Percentiles rank a stretch among this genome's conserved stretches.
Conservation (phyloP, 2,329 filamentous ascomycete genomes). For the Phialocephala sp. region DNA sequence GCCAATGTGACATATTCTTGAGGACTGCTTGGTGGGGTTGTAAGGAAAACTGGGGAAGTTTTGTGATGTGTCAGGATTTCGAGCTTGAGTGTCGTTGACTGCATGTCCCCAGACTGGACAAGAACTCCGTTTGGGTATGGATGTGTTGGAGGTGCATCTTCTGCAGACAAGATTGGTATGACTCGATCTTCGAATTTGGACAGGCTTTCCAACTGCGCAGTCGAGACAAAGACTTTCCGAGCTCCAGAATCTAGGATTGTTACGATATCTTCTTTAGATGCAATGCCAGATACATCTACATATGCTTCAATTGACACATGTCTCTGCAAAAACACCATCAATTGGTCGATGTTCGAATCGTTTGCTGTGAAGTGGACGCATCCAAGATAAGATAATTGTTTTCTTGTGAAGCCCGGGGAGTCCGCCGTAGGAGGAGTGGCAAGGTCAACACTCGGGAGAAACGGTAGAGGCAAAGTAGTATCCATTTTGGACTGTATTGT, state of each 20-base stretch:
- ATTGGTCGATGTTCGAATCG: constrained; percentile 36
- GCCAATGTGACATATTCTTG: constrained; percentile 32
- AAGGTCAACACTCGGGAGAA: constrained; percentile 63
- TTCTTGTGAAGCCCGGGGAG: constrained; percentile 60
- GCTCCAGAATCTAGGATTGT: constrained; percentile 85
- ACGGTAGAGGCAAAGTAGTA: constrained; percentile 67
- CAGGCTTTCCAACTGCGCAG: constrained; percentile 67
- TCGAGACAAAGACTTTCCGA: constrained; percentile 80
- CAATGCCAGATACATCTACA: constrained; percentile 76
- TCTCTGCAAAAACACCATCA: constrained; percentile 52
- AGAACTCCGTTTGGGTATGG: constrained; percentile 43
- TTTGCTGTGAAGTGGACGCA: constrained; percentile 62
- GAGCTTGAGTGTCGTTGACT: constrained; percentile 43
- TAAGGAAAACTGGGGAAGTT: constrained; percentile 40
- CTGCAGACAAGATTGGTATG: constrained; percentile 49
- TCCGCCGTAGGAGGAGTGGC: constrained; percentile 53
- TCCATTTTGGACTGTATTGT: constrained; percentile 55
- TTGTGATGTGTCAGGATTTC: constrained; percentile 37
- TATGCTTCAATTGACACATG: constrained; percentile 66
- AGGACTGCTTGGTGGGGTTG: constrained; percentile 18
- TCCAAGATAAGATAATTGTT: constrained; percentile 64
- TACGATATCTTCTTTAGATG: constrained; percentile 74
- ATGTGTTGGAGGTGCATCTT: constrained; percentile 20
- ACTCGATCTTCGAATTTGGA: constrained; percentile 62
- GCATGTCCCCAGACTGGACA: constrained; percentile 47